Percentiles rank a stretch among this genome's conserved stretches.
phyloP scores from a whole-genome alignment of 2,329 filamentous ascomycete genomes.

The Phyllosticta ampelicida region DNA sequence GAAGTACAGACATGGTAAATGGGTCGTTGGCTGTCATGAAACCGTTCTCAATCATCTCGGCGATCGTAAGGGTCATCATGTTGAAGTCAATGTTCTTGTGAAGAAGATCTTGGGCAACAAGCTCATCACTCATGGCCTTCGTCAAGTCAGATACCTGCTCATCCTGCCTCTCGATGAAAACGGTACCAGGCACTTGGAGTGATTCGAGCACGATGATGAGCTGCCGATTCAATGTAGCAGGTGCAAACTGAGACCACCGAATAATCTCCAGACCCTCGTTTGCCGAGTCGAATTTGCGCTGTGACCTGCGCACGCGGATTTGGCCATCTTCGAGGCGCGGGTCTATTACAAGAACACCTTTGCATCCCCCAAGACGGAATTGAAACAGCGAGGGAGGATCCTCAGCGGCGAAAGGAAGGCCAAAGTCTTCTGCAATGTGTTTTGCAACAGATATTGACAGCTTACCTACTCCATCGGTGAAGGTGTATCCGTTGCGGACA shows the following conservation, averaged over 20 bases:
- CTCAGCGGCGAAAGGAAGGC: conserved; percentile 42
- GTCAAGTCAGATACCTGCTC: conserved; percentile 59
- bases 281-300: conserved; percentile 70
- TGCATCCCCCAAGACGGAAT: conserved; percentile 84
- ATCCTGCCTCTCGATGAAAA: conserved; percentile 58
- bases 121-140: conserved; percentile 54
- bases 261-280: conserved; percentile 77
- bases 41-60: conserved; percentile 64
- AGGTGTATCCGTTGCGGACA: conserved; percentile 55
- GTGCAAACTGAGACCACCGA: conserved; percentile 62
- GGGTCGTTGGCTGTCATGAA: conserved; percentile 70
- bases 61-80: conserved; percentile 62
- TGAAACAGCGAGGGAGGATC: conserved; percentile 73
- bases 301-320: conserved; percentile 70
- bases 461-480: conserved; percentile 88
- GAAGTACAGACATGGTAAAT: conserved; percentile 68
- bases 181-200: conserved; percentile 56
- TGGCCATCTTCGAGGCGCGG: conserved; percentile 54
- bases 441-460: conserved; percentile 71
- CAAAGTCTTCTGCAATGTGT: conserved; percentile 62
- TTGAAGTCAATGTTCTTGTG: conserved; percentile 75
- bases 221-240: conserved; percentile 78
- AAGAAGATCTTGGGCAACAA: conserved; percentile 56
- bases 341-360: conserved; percentile 65
- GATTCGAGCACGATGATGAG: conserved; percentile 75